Conservation (phyloP, 768 basidiomycete genomes). For the Pluteus cervinus region DNA sequence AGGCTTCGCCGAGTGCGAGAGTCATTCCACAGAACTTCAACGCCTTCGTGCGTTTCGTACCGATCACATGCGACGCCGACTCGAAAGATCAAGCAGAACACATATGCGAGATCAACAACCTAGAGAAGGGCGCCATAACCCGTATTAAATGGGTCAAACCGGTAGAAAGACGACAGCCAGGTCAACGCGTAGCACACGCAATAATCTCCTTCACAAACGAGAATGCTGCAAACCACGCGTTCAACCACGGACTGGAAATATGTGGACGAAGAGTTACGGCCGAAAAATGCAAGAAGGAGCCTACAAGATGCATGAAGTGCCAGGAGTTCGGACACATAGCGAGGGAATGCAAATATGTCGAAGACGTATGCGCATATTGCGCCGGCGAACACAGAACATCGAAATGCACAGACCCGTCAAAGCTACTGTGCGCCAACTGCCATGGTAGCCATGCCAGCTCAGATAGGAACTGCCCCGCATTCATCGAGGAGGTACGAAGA, state of each 20-base stretch:
- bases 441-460: slow-evolving; percentile 13
- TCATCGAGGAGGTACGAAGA: slow-evolving; percentile 10
- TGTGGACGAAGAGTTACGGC: slow-evolving; percentile 1
- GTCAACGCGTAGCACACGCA: slow-evolving; percentile 8
- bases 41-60: slow-evolving; percentile 7
- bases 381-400: slow-evolving; percentile 7
- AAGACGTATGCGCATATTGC: slow-evolving; percentile 12
- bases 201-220: slow-evolving; percentile 6
- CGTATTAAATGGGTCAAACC: slow-evolving; percentile 10
- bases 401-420: not conserved
- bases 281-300: slow-evolving; percentile 11
- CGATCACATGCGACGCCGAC: slow-evolving; percentile 6
- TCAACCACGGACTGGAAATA: slow-evolving; percentile 7
- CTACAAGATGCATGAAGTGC: slow-evolving; percentile 15
- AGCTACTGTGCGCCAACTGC: slow-evolving; percentile 11
- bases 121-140: not conserved
- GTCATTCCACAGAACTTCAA: slow-evolving; percentile 4
- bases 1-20: not conserved
- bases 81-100: slow-evolving; percentile 1
- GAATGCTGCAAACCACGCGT: slow-evolving; percentile 10
- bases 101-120: slow-evolving; percentile 7
- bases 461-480: slow-evolving; percentile 12
- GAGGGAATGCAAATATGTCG: slow-evolving; percentile 6
- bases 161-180: not conserved
- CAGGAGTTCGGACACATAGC: slow-evolving; percentile 14